Conservation (phyloP, 1,139 yeast genomes). For the Meyerozyma smithsonii region DNA sequence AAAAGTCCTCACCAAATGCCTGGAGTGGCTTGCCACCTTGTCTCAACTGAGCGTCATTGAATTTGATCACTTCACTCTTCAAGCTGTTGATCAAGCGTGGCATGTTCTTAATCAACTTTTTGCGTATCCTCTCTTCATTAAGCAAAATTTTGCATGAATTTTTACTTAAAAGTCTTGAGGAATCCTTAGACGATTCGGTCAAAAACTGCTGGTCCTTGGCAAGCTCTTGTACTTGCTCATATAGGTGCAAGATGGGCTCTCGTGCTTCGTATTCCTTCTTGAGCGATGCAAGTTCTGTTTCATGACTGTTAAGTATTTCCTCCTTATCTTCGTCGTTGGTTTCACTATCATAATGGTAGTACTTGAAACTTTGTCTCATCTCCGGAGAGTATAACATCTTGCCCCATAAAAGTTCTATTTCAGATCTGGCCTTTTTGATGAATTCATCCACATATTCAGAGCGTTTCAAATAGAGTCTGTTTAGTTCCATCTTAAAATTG, state of each 20-base stretch:
- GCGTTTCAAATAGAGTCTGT: constrained; percentile 55
- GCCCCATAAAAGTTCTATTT: constrained; percentile 61
- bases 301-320: constrained; percentile 54
- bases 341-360: constrained; percentile 31
- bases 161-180: constrained; percentile 70
- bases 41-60: constrained; percentile 32
- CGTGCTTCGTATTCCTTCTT: constrained; percentile 47
- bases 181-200: constrained; percentile 69
- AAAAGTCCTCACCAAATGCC: constrained; percentile 44
- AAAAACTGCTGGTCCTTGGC: constrained; percentile 59
- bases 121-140: constrained; percentile 75
- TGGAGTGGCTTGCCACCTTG: constrained; percentile 35
- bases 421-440: constrained; percentile 54
- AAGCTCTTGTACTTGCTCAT: constrained; percentile 52
- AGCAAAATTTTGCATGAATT: constrained; percentile 76
- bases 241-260: constrained; percentile 50
- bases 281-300: constrained; percentile 51
- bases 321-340: constrained; percentile 47
- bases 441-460: constrained; percentile 63
- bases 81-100: constrained; percentile 60
- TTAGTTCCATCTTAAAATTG: constrained; percentile 50
- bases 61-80: constrained; percentile 41
- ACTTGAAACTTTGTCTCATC: constrained; percentile 35
- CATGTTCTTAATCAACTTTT: constrained; percentile 57
- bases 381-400: constrained; percentile 51